Conservation (phyloP, 1,139 yeast genomes). For the Lizanozyma gosingica region DNA sequence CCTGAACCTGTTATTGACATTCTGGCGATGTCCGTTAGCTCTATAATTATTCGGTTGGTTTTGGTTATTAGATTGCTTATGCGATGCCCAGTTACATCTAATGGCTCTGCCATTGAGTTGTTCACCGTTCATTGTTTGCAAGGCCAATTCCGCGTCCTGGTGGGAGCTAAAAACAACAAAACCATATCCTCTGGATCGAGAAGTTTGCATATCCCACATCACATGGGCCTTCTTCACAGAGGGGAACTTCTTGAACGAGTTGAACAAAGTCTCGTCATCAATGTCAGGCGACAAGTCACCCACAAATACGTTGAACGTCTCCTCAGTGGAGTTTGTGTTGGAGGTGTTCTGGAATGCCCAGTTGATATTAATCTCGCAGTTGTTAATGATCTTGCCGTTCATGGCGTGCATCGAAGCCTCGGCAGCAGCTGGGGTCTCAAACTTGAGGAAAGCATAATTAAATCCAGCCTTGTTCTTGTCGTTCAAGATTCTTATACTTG, state of each 20-base stretch:
- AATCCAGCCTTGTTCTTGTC: constrained; percentile 70
- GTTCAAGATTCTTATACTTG: constrained; percentile 57
- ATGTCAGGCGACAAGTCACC: constrained; percentile 84
- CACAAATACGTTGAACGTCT: constrained; percentile 66
- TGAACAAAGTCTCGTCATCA: constrained; percentile 61
- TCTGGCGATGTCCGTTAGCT: constrained; percentile 8
- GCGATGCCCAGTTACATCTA: constrained; percentile 86
- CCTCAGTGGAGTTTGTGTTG: constrained; percentile 40
- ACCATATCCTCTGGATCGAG: constrained; percentile 86
- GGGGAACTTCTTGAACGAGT: constrained; percentile 50
- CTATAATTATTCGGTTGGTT: constrained; percentile 2
- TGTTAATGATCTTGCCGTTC: constrained; percentile 47
- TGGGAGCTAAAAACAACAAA: constrained; percentile 71
- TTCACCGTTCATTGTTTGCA: constrained; percentile 68
- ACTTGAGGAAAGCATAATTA: constrained; percentile 82
- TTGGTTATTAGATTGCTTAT: constrained; percentile 33
- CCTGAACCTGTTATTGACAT: constrained; percentile 6
- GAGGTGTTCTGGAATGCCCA: constrained; percentile 81
- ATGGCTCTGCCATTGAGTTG: constrained; percentile 66
- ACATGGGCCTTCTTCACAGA: constrained; percentile 80
- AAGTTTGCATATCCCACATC: constrained; percentile 97
- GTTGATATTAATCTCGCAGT: constrained; percentile 53
- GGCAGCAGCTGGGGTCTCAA: constrained; percentile 50
- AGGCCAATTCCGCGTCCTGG: constrained; percentile 66
- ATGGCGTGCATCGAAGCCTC: constrained; percentile 51